Evolutionary conservation across 176 grass and related monocot genomes (phyloP).

Genomic region (Elymus sibiricus): DNA sequence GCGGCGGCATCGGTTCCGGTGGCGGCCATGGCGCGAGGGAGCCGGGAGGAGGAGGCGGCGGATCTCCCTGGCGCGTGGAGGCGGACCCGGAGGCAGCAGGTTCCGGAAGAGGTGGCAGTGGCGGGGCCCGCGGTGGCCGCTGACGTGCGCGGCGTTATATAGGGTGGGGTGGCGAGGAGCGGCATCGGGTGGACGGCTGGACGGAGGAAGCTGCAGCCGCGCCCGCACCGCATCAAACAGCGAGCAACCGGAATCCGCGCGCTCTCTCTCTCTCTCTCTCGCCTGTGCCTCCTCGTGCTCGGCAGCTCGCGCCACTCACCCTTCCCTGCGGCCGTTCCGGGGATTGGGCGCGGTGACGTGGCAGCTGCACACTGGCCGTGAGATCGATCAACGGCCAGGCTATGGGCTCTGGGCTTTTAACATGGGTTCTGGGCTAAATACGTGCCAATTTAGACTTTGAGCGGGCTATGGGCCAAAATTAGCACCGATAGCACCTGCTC

Average conservation of each 20-base stretch:
- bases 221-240: not conserved
- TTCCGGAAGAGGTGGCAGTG: not conserved
- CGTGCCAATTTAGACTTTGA: too few species aligned
- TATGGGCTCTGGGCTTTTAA: too few species aligned
- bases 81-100: not conserved
- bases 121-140: not conserved
- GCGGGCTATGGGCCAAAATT: too few species aligned
- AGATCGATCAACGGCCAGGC: too few species aligned
- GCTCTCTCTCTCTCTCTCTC: not conserved
- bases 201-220: constrained; percentile 4
- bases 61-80: constrained; percentile 32
- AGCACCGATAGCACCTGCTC: too few species aligned
- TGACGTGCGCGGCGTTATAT: not conserved
- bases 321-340: not conserved
- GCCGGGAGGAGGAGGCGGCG: not conserved
- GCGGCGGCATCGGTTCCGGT: not conserved
- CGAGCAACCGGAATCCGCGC: not conserved
- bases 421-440: too few species aligned
- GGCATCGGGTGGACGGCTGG: constrained; percentile 25
- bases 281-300: not conserved
- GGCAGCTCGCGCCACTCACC: not conserved
- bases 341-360: not conserved
- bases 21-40: constrained; percentile 29
- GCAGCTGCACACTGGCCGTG: not conserved
- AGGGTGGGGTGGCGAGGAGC: constrained; percentile 30